Base-by-base conservation (phyloP, 225 moss, liverwort and hornwort genomes). In the Asterella californica region DNA sequence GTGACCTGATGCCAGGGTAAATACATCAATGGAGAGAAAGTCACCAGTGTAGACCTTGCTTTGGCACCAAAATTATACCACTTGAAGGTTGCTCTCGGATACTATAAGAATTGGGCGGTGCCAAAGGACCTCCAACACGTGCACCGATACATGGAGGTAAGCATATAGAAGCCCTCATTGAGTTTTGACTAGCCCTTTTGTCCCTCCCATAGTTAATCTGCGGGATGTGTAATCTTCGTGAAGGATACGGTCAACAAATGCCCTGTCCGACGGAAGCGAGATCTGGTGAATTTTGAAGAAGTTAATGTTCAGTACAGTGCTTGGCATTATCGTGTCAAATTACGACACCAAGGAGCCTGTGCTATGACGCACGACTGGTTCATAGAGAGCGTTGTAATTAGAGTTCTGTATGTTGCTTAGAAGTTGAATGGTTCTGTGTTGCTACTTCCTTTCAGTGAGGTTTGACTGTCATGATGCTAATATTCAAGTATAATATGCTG, bases 41-140 rank as follows among this genome's bases (percentile, higher is more conserved):
- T 95, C 68, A 88, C 92, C 19, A 86, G 90, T 21, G 85, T 83
- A 67, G 99, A 99, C 76, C 90, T 99, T 80, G 90, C 87, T 76
- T 82, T 99, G 62, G 92, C 90, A 37, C 99, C 99, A 27, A 99
- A 92, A 84, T 84, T 99, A 15, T 95, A 93, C 73, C 99, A 95
- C 84, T 77, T 99, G 77, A 91, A 91, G 59, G 78, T 92, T 45
- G 93, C 92, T 48, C 89, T 99, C 70, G 81, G 76, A 62, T 90
- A 99, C 75, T 99, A 95, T 87, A 92, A 99, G 86, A 87, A 93
- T 0, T 99, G 93, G 93, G 85, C 90, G 62, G 70, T 93, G 74
- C 95, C 95, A 24, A 79, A 87, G 55, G 90, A 95, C 25, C 74
- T 91, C 63, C 63, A 78, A 72, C 74, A 78, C 78, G 52, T 95